Conservation (phyloP, 805 yeast species). For the Tetrapisispora arboricola region DNA sequence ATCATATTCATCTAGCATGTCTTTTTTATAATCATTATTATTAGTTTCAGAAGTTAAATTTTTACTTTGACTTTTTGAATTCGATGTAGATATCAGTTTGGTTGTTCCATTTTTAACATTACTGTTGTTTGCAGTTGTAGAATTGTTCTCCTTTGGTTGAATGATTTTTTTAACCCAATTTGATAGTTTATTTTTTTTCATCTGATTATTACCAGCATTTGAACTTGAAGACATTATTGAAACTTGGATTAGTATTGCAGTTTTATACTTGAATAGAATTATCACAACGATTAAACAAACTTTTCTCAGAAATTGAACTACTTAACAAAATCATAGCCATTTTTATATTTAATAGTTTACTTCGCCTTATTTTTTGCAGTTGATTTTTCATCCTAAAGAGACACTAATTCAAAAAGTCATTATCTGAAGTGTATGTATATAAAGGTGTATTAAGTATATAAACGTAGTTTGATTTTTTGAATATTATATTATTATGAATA, state of each 20-base stretch:
- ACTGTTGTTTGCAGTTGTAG: constrained; percentile 2
- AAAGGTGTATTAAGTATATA: too few species aligned
- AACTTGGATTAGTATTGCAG: not conserved
- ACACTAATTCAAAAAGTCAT: too few species aligned
- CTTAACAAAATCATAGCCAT: not conserved
- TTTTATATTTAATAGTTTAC: too few species aligned
- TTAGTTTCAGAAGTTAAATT: too few species aligned
- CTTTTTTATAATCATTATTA: not conserved
- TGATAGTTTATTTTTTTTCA: constrained; percentile 23
- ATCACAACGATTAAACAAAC: not conserved
- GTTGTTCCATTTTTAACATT: not conserved
- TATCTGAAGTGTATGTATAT: too few species aligned
- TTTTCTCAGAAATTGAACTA: not conserved
- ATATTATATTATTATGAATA: too few species aligned
- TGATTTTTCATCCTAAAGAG: too few species aligned
- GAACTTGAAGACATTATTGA: not conserved
- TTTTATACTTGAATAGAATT: not conserved
- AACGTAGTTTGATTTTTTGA: too few species aligned
- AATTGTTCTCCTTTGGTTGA: constrained; percentile 15
- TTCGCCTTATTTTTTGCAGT: too few species aligned
- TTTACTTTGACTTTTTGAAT: not conserved
- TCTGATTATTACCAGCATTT: not conserved
- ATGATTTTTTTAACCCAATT: constrained; percentile 28
- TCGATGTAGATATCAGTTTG: not conserved
- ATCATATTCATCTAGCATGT: not conserved